Percentiles rank a stretch among this genome's conserved stretches.
Conservation (phyloP, 2,329 filamentous ascomycete genomes). For the Proliferodiscus dingleyae region DNA sequence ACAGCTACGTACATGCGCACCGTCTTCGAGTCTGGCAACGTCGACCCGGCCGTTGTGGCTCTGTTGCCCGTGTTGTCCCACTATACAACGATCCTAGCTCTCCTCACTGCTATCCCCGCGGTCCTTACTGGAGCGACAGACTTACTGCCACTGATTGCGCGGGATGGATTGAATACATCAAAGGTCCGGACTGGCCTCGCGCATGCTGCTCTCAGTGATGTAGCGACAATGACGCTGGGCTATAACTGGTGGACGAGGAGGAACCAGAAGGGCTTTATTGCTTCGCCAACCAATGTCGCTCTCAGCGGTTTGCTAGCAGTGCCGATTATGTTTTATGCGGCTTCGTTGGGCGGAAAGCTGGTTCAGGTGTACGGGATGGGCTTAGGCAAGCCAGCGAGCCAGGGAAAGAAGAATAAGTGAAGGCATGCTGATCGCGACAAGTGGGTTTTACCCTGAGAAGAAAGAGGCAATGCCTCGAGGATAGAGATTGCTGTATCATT, state of each 20-base stretch:
- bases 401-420: constrained; percentile 8
- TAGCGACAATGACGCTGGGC: background rate
- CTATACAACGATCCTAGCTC: constrained; percentile 11
- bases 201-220: constrained; percentile 14
- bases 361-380: constrained; percentile 16
- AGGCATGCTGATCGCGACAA: background rate
- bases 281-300: constrained; percentile 3
- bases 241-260: constrained; percentile 14
- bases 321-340: constrained; percentile 3
- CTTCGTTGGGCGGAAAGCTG: constrained; percentile 9
- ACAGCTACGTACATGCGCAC: constrained; percentile 2
- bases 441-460: background rate
- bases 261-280: background rate
- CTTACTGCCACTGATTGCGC: constrained; percentile 9
- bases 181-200: constrained; percentile 8
- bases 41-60: background rate
- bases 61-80: constrained; percentile 10
- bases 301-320: constrained; percentile 9
- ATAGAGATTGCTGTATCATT: too few relatives aligned
- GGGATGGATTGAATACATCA: constrained; percentile 6
- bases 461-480: too few relatives aligned
- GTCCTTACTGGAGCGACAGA: constrained; percentile 8
- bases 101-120: constrained; percentile 11
- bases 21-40: background rate
- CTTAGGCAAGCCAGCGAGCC: constrained; percentile 7